Percentiles rank a stretch among this genome's conserved stretches.
phyloP scores from a whole-genome alignment of 345 rosid species.

The Sonneratia alba region DNA sequence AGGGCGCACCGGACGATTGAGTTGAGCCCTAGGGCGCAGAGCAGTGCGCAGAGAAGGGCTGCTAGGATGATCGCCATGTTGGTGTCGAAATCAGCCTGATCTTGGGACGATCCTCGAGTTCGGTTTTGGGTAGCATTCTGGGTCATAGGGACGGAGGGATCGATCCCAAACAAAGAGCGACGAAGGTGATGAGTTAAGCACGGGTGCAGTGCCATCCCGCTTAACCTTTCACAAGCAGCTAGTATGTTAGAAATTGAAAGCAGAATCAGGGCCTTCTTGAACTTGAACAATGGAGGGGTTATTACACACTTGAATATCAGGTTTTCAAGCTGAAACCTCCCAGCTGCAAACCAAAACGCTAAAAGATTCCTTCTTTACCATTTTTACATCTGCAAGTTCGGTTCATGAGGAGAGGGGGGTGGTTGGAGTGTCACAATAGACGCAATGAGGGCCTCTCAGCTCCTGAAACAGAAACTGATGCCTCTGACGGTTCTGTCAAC shows the following conservation, averaged over 20 bases:
- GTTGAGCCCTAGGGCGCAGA: constrained; percentile 52
- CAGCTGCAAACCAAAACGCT: not conserved
- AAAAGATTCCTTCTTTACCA: not conserved
- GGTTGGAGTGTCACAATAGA: not conserved
- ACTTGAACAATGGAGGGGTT: no score
- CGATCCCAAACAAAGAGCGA: constrained; percentile 30
- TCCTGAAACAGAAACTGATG: not conserved
- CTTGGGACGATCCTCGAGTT: constrained; percentile 14
- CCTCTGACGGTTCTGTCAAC: not conserved
- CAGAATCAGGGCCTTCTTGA: not conserved
- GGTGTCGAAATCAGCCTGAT: constrained; percentile 49
- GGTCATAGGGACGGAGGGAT: constrained; percentile 13
- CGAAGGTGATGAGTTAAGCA: constrained; percentile 12
- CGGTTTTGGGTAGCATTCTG: constrained; percentile 16
- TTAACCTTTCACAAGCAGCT: not conserved
- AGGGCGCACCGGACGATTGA: constrained; percentile 57
- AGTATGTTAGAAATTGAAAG: not conserved
- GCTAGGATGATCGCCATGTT: constrained; percentile 77
- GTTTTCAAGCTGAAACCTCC: not conserved
- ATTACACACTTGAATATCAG: not conserved
- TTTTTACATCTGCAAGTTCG: not conserved
- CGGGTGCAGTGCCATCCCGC: not conserved
- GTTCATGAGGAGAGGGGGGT: not conserved
- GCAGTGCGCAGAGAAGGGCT: constrained; percentile 52
- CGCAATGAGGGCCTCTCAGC: not conserved